Evolutionary conservation across 306 rosid species (phyloP), one percentile per base, ranked within the genome.

Genomic region (Quercus mongolica): DNA sequence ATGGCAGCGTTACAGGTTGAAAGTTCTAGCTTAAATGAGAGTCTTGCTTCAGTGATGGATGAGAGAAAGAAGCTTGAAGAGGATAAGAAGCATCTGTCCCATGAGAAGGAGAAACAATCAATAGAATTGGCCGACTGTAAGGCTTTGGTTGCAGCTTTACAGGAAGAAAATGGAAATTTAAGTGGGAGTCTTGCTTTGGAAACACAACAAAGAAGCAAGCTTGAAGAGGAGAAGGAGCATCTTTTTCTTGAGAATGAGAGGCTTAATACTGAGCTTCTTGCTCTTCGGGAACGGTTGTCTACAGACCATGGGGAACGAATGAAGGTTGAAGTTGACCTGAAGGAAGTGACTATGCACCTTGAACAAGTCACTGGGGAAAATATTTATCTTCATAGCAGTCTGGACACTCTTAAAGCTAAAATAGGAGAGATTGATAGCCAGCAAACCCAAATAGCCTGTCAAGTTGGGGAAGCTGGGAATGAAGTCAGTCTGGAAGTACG

Each of bases 361-460:
- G 95, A 88, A 81, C 90, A 92, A 84, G 85, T 92, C 77, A 84
- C 87, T 6, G 76, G 87, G 69, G 97, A 91, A 80, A 94, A 92
- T 31, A 73, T 81, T 38, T 85, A 57, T 80, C 94, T 90, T 67
- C 80, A 76, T 70, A 81, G 86, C 87, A 80, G 86, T 84, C 82
- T 92, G 83, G 91, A 86, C 61, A 68, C 61, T 25, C 83, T 88
- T 58, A 92, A 88, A 83, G 87, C 89, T 64, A 81, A 77, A 84
- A 71, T 89, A 51, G 80, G 78, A 61, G 91, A 92, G 79, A 79
- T 80, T 77, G 83, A 76, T 79, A 73, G 72, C 46, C 74, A 68
- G 75, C 83, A 79, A 64, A 46, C 52, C 68, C 76, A 83, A 80
- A 82, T 79, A 41, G 55, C 82, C 70, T 80, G 79, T 76, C 83